Percentiles rank a stretch among this genome's conserved stretches.
Conservation (phyloP, 176 grass and related monocot genomes). For the Eragrostis nindensis region DNA sequence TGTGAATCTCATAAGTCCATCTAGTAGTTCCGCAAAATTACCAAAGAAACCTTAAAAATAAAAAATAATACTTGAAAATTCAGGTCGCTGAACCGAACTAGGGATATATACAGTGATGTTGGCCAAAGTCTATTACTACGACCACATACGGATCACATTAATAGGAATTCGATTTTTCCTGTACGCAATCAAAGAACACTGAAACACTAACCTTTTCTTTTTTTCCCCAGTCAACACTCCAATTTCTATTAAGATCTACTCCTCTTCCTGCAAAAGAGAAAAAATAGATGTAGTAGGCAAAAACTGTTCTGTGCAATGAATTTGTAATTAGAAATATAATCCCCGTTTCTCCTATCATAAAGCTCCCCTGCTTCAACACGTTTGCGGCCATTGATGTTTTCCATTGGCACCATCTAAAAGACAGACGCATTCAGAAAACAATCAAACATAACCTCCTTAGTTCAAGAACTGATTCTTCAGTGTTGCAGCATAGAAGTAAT, state of each 20-base stretch:
- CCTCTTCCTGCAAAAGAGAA: slow-evolving; percentile 68
- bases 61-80: neutral
- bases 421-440: neutral
- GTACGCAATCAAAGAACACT: neutral
- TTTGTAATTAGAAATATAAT: slow-evolving; percentile 29
- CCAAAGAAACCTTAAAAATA: too few species aligned
- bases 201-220: slow-evolving; percentile 79
- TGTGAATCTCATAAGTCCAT: slow-evolving; percentile 14
- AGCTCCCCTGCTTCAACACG: slow-evolving; percentile 79
- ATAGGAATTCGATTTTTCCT: slow-evolving; percentile 2
- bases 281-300: too few species aligned
- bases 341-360: slow-evolving; percentile 97
- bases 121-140: neutral
- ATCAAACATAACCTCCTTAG: neutral
- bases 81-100: neutral
- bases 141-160: neutral
- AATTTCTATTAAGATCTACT: slow-evolving; percentile 98
- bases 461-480: neutral
- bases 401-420: slow-evolving; percentile 84
- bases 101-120: neutral
- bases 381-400: slow-evolving; percentile 95
- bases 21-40: too few species aligned
- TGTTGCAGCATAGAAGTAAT: neutral
- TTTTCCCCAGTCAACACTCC: slow-evolving; percentile 97
- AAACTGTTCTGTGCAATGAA: neutral